These are phyloP conservation scores for Lunularia cruciata DNA, from an alignment of 225 moss, liverwort and hornwort genomes.

Conservation along the genomic window DNA sequence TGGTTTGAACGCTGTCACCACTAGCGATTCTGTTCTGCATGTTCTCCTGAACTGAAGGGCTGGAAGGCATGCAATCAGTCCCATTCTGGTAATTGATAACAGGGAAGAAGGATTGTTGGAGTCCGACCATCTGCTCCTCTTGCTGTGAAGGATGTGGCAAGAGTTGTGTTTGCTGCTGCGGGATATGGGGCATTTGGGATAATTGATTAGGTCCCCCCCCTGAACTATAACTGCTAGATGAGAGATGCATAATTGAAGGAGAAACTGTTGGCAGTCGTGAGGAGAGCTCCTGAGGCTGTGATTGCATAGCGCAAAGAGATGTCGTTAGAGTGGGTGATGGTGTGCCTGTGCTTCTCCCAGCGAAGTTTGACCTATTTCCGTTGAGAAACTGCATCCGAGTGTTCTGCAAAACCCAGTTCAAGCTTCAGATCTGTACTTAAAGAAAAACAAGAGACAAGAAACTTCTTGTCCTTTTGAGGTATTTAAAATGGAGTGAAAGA, in stretches of 20 bases:
- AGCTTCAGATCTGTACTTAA: neutral
- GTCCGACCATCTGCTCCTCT: neutral
- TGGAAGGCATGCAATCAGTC: neutral
- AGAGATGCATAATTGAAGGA: neutral
- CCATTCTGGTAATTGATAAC: neutral
- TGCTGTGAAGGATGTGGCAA: slow-evolving; percentile 15
- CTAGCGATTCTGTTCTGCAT: neutral
- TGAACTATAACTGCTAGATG: neutral
- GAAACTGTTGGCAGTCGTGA: neutral
- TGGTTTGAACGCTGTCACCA: too few relatives aligned
- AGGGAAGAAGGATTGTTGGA: neutral
- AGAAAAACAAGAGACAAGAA: too few relatives aligned
- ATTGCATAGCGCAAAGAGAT: neutral
- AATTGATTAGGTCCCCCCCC: slow-evolving; percentile 6
- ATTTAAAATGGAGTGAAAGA: too few relatives aligned
- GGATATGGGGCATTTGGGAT: neutral
- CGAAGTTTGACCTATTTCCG: neutral
- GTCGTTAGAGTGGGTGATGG: neutral
- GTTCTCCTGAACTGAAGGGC: neutral
- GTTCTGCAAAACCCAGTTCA: neutral
- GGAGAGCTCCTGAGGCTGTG: neutral
- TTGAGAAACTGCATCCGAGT: neutral
- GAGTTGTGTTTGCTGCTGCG: slow-evolving; percentile 1
- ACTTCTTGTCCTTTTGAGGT: too few relatives aligned
- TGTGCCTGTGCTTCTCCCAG: slow-evolving; percentile 1